Conservation (phyloP, 306 rosid genomes). For the Hylodesmum podocarpum region DNA sequence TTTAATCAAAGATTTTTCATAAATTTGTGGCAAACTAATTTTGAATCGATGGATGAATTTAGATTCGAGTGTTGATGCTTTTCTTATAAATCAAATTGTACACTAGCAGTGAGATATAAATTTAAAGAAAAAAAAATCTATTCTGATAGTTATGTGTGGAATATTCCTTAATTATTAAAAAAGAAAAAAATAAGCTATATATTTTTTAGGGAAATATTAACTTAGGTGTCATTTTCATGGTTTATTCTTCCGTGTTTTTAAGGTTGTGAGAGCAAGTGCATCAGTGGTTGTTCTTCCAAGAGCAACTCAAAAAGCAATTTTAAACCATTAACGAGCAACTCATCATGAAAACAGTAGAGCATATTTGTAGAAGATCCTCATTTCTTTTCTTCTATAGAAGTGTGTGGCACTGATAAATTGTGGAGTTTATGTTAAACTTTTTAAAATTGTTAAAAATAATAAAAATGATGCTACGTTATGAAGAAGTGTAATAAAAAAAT, state of each 20-base stretch:
- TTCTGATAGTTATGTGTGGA: neutral
- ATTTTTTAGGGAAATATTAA: neutral
- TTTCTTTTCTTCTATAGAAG: neutral
- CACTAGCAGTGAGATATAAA: neutral
- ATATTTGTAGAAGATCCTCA: neutral
- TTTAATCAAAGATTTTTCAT: neutral
- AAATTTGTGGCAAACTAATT: neutral
- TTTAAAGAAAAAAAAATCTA: neutral
- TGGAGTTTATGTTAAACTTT: neutral
- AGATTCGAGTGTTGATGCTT: neutral
- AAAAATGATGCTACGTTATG: neutral
- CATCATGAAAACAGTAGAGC: neutral
- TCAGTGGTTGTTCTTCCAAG: neutral
- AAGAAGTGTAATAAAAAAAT: no score
- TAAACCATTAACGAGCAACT: neutral
- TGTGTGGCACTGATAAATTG: neutral
- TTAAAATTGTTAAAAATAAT: no score
- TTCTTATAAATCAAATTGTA: neutral
- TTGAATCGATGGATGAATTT: neutral
- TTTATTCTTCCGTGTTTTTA: neutral
- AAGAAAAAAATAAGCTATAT: neutral
- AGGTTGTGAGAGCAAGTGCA: neutral
- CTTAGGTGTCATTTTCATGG: neutral
- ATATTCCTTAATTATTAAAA: neutral
- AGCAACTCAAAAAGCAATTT: neutral